Conservation (phyloP, 2,329 filamentous ascomycete species). For the Claviceps maximensis region DNA sequence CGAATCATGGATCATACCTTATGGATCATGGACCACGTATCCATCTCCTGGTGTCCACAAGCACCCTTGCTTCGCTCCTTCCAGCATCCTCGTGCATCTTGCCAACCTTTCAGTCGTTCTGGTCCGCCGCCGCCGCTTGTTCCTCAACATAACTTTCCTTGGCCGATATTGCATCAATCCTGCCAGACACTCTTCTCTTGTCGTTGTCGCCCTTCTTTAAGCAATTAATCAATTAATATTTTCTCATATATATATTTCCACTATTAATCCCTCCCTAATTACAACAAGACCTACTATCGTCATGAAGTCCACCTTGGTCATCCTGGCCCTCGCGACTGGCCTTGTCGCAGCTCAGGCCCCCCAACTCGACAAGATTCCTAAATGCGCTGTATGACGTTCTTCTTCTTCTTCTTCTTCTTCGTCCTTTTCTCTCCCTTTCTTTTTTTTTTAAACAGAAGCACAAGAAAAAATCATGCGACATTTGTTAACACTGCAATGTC, state of each 20-base stretch:
- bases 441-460: too few relatives aligned
- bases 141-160: background rate
- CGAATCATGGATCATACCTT: too few relatives aligned
- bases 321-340: slow-evolving; percentile 18
- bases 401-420: background rate
- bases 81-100: too few relatives aligned
- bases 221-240: too few relatives aligned
- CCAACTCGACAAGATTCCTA: slow-evolving; percentile 17
- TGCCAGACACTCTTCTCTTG: background rate
- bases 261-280: background rate
- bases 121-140: background rate
- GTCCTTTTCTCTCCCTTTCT: background rate
- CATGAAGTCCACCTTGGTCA: slow-evolving; percentile 24
- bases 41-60: too few relatives aligned
- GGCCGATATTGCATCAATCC: background rate
- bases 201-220: too few relatives aligned
- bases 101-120: background rate
- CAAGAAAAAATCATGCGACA: too few relatives aligned
- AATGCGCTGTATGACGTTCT: slow-evolving; percentile 14
- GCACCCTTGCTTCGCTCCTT: too few relatives aligned
- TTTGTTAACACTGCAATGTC: slow-evolving; percentile 5
- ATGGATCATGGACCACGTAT: too few relatives aligned
- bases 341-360: slow-evolving; percentile 20
- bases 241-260: background rate
- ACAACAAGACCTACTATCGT: slow-evolving; percentile 7